Base-by-base conservation (phyloP, 1,139 yeast genomes). In the Yamadazyma atmosphaerica region DNA sequence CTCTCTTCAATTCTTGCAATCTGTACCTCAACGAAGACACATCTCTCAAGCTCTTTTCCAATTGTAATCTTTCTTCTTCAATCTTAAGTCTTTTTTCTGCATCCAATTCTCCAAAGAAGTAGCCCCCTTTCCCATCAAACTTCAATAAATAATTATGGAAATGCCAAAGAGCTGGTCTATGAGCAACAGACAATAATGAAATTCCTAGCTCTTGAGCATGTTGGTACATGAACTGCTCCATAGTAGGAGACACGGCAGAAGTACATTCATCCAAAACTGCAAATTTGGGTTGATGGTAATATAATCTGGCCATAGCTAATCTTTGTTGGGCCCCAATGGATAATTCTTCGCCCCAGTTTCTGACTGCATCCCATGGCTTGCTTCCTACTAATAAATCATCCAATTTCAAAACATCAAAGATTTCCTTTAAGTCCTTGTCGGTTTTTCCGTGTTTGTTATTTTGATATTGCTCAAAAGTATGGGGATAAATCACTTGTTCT, bases 251-350 rank as follows among this genome's bases (percentile, higher is more conserved):
- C 1, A 89, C 95, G 1, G 96, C 92, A 5, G 96, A 87, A 0
- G 98, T 90, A 62, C 97, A 90, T 64, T 90, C 97, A 63, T 90
- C 98, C 48, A 90, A 70, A 21, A 90, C 96, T 0, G 97, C 97
- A 69, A 88, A 90, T 61, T 81, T 84, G 2, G 98, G 98, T 54
- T 76, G 77, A 59, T 90, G 97, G 56, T 89, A 90, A 56, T 86
- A 90, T 60, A 90, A 71, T 52, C 97, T 76, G 2, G 95, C 96
- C 88, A 90, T 85, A 12, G 97, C 97, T 51, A 90, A 74, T 52
- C 96, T 72, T 60, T 90, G 97, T 60, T 90, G 97, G 16, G 92
- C 95, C 29, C 98, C 97, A 48, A 84, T 82, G 1, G 95, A 84
- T 46, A 90, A 70, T 50, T 89, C 89, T 52, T 88, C 96, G 11